These are phyloP conservation scores for Chrysanthemum lavandulifolium DNA, from an alignment of 129 eudicot genomes.

Conservation along the genomic window DNA sequence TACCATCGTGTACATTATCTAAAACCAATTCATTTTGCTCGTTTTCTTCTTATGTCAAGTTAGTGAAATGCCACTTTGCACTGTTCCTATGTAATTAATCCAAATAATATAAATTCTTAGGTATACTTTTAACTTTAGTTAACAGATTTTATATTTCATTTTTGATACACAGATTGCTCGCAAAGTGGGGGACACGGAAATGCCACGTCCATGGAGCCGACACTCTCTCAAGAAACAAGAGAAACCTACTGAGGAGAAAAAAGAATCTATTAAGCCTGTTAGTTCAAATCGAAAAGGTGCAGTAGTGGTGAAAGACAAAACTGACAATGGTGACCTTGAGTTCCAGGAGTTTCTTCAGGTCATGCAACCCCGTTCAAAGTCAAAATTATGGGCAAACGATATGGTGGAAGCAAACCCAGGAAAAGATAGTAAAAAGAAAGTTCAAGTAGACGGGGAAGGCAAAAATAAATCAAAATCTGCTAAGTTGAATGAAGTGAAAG, in stretches of 20 bases:
- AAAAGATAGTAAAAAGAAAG: constrained; percentile 26
- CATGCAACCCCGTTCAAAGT: constrained; percentile 76
- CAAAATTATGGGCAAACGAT: constrained; percentile 94
- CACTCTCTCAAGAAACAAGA: constrained; percentile 65
- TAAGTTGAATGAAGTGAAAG: constrained; percentile 29
- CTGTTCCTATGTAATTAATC: background rate
- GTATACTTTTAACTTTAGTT: too few relatives aligned
- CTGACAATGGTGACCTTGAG: constrained; percentile 57
- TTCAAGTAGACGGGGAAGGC: constrained; percentile 19
- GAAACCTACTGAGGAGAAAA: constrained; percentile 42
- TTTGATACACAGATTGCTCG: constrained; percentile 62
- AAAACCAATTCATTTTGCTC: too few relatives aligned
- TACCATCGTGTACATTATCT: background rate
- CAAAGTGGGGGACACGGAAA: constrained; percentile 73
- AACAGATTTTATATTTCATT: too few relatives aligned
- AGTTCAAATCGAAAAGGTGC: constrained; percentile 11
- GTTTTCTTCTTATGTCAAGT: too few relatives aligned
- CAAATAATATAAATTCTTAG: background rate
- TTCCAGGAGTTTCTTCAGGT: constrained; percentile 85
- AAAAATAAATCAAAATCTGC: constrained; percentile 30
- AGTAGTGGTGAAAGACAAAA: constrained; percentile 31
- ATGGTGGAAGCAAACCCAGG: constrained; percentile 46
- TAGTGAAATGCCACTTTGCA: too few relatives aligned
- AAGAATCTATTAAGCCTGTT: constrained; percentile 26
- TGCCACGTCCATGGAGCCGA: constrained; percentile 90